Evolutionary conservation across 2,329 filamentous ascomycete genomes (phyloP).

Genomic region (Colletotrichum godetiae): DNA sequence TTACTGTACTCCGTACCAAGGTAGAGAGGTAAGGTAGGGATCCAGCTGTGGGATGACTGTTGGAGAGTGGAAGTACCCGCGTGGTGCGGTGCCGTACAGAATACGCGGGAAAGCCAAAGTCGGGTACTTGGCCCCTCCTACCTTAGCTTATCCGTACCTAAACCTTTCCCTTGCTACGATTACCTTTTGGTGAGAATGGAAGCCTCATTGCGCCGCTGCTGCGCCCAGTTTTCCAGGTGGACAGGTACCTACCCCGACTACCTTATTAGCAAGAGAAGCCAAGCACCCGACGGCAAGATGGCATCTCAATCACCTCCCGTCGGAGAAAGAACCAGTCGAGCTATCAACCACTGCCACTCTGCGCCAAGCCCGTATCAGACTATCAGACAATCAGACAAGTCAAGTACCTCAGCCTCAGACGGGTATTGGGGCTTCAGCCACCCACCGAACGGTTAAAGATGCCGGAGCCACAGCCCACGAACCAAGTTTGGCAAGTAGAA

Average conservation of each 20-base stretch:
- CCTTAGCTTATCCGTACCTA: too few species aligned
- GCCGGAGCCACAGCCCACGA: neutral
- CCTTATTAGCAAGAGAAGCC: neutral
- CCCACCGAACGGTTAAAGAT: neutral
- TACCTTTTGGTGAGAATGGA: neutral
- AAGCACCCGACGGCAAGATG: neutral
- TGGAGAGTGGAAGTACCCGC: neutral
- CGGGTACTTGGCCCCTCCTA: neutral
- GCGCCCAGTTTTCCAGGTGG: conserved; percentile 27
- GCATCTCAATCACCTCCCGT: neutral
- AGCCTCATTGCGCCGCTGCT: conserved; percentile 9
- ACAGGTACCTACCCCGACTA: neutral
- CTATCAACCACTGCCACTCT: neutral
- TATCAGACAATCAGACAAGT: too few species aligned
- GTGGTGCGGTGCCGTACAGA: neutral
- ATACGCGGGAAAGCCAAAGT: conserved; percentile 24
- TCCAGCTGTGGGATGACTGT: neutral
- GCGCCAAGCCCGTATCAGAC: neutral
- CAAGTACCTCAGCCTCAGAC: neutral
- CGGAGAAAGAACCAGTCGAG: neutral
- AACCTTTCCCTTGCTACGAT: too few species aligned
- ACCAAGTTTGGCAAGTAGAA: neutral
- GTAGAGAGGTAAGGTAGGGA: neutral
- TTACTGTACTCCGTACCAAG: neutral
- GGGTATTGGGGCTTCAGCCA: neutral